Conservation (phyloP, 2,329 filamentous ascomycete genomes). For the Botrytis squamosa region DNA sequence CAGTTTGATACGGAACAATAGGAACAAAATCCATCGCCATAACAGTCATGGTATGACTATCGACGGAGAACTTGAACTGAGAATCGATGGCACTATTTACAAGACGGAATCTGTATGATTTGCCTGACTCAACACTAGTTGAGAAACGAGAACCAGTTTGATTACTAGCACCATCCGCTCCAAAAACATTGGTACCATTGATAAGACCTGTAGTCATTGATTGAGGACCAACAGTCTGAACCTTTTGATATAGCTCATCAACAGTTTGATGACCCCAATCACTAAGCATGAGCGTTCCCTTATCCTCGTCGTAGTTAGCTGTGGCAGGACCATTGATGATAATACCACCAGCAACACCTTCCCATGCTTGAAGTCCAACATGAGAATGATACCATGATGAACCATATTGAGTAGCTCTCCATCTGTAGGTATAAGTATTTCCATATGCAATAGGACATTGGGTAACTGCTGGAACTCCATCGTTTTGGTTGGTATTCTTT, state of each 20-base stretch:
- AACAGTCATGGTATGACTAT: slow-evolving; percentile 54
- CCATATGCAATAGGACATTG: slow-evolving; percentile 62
- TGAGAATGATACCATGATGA: slow-evolving; percentile 62
- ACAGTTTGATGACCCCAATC: slow-evolving; percentile 38
- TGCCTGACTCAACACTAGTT: slow-evolving; percentile 42
- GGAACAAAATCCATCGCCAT: slow-evolving; percentile 61
- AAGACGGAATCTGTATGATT: slow-evolving; percentile 47
- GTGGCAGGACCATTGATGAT: slow-evolving; percentile 60
- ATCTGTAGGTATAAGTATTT: slow-evolving; percentile 27
- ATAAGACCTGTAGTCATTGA: slow-evolving; percentile 38
- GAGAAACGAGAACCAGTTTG: slow-evolving; percentile 27
- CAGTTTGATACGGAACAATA: slow-evolving; percentile 24
- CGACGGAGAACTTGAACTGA: slow-evolving; percentile 47
- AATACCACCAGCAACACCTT: slow-evolving; percentile 59
- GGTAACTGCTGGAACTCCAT: slow-evolving; percentile 47
- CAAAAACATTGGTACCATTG: slow-evolving; percentile 29
- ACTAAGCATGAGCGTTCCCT: slow-evolving; percentile 49
- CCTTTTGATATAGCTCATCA: slow-evolving; percentile 26
- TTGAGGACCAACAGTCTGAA: slow-evolving; percentile 30
- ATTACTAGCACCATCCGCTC: slow-evolving; percentile 21
- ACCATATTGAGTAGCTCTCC: slow-evolving; percentile 40
- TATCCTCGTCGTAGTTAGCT: slow-evolving; percentile 59
- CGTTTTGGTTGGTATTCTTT: slow-evolving; percentile 42
- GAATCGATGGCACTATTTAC: slow-evolving; percentile 46
- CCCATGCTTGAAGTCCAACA: slow-evolving; percentile 48